A percentile compares a stretch with the other conserved stretches of the same genome.
phyloP scores from a whole-genome alignment of 306 rosid genomes.

The Prunus mume region DNA sequence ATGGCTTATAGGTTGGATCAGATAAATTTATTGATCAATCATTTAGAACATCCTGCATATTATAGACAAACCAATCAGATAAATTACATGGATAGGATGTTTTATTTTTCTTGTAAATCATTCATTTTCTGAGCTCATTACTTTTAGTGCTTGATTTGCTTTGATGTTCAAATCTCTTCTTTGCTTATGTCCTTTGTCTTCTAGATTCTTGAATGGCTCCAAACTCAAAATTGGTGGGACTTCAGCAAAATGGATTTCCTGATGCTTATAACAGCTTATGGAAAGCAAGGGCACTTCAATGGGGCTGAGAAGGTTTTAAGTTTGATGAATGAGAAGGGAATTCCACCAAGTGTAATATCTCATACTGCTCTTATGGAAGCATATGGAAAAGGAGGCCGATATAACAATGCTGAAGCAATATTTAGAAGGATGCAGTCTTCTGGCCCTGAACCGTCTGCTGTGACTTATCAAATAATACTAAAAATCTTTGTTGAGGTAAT shows the following conservation, averaged over 20 bases:
- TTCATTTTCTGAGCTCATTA: background rate
- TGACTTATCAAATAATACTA: slow-evolving; percentile 85
- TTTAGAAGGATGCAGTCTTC: slow-evolving; percentile 83
- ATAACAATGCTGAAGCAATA: slow-evolving; percentile 85
- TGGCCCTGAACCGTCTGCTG: slow-evolving; percentile 92
- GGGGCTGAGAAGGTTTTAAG: slow-evolving; percentile 65
- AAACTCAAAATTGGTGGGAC: slow-evolving; percentile 81
- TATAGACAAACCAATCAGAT: background rate
- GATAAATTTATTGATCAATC: background rate
- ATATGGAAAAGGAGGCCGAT: slow-evolving; percentile 77
- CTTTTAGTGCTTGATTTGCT: slow-evolving; percentile 1
- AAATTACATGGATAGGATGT: background rate
- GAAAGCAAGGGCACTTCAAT: slow-evolving; percentile 80
- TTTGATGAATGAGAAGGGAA: slow-evolving; percentile 73
- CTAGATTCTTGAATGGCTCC: slow-evolving; percentile 92
- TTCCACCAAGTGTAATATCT: slow-evolving; percentile 64
- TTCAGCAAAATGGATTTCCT: slow-evolving; percentile 83
- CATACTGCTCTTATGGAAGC: slow-evolving; percentile 99
- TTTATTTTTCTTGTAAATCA: background rate
- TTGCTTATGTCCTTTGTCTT: slow-evolving; percentile 21
- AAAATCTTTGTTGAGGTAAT: slow-evolving; percentile 76
- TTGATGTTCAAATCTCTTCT: slow-evolving; percentile 11
- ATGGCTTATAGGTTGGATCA: background rate
- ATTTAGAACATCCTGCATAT: background rate
- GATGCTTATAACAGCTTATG: slow-evolving; percentile 94